Evolutionary conservation across 2,329 filamentous ascomycete genomes (phyloP).

Genomic region (Fusarium sublunatum): DNA sequence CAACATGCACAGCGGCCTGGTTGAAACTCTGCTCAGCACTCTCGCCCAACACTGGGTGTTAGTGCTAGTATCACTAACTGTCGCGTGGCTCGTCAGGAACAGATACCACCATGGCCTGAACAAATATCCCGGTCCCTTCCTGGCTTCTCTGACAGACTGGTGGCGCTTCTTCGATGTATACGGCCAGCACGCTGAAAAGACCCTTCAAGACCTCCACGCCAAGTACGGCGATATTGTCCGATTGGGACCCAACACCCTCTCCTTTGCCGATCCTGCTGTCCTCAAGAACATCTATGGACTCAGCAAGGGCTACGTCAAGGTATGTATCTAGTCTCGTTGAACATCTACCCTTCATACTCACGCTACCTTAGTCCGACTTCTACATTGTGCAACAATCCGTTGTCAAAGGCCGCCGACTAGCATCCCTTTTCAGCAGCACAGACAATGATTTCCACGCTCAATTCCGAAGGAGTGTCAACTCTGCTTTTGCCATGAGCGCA

Average conservation of each 20-base stretch:
- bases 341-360: conserved; percentile 58
- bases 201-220: conserved; percentile 74
- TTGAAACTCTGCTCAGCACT: conserved; percentile 32
- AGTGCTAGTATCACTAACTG: conserved; percentile 10
- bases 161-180: conserved; percentile 80
- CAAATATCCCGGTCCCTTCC: conserved; percentile 76
- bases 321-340: conserved; percentile 56
- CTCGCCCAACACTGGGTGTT: conserved; percentile 41
- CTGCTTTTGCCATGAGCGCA: conserved; percentile 80
- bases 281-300: conserved; percentile 83
- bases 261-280: conserved; percentile 78
- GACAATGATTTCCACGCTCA: conserved; percentile 80
- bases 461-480: conserved; percentile 79
- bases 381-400: conserved; percentile 83
- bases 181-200: conserved; percentile 71
- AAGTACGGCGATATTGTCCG: conserved; percentile 80
- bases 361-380: conserved; percentile 72
- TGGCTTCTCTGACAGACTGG: conserved; percentile 73
- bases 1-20: conserved; percentile 42
- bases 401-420: conserved; percentile 73
- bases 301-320: conserved; percentile 85
- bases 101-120: conserved; percentile 67
- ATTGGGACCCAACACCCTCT: conserved; percentile 78
- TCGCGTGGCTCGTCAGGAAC: conserved; percentile 35
- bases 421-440: conserved; percentile 80